A percentile compares a stretch with the other conserved stretches of the same genome.
Evolutionary conservation across 2,329 filamentous ascomycete species (phyloP).

Genomic region (Aureobasidium musti): DNA sequence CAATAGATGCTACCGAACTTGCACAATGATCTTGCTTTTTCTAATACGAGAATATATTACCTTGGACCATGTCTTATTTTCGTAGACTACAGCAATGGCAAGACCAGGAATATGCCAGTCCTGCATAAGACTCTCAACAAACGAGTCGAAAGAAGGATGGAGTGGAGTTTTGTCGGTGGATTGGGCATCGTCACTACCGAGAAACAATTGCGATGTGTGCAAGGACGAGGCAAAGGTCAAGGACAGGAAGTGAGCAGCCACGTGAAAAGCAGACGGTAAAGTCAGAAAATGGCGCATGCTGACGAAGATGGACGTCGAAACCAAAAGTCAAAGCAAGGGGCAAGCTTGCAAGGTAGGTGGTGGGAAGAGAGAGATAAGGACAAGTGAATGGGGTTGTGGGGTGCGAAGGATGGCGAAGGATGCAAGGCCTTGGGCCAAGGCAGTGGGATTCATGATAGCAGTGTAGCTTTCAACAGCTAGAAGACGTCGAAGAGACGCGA

Average conservation of each 20-base stretch:
- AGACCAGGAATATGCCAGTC: constrained; percentile 34
- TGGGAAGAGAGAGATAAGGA: not conserved
- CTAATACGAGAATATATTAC: constrained; percentile 14
- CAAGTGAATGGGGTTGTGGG: not conserved
- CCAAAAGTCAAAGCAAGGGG: not conserved
- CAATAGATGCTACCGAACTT: no score
- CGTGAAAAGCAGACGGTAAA: not conserved
- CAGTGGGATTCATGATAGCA: not conserved
- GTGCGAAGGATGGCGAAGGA: constrained; percentile 1
- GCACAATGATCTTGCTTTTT: no score
- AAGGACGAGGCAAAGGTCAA: constrained; percentile 9
- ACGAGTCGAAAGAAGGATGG: constrained; percentile 29
- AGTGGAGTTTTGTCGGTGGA: constrained; percentile 4
- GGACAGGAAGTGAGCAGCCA: not conserved
- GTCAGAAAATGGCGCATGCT: constrained; percentile 10
- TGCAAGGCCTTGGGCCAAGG: not conserved
- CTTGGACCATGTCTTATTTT: constrained; percentile 33
- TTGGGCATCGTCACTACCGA: constrained; percentile 1
- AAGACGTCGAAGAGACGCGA: not conserved
- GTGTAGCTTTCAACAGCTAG: not conserved
- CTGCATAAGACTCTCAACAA: constrained; percentile 31
- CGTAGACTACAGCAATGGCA: constrained; percentile 32
- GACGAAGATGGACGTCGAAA: not conserved
- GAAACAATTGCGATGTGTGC: not conserved
- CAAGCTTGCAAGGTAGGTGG: not conserved